phyloP scores from a whole-genome alignment of 2,329 filamentous ascomycete genomes.

The Emergomyces orientalis region DNA sequence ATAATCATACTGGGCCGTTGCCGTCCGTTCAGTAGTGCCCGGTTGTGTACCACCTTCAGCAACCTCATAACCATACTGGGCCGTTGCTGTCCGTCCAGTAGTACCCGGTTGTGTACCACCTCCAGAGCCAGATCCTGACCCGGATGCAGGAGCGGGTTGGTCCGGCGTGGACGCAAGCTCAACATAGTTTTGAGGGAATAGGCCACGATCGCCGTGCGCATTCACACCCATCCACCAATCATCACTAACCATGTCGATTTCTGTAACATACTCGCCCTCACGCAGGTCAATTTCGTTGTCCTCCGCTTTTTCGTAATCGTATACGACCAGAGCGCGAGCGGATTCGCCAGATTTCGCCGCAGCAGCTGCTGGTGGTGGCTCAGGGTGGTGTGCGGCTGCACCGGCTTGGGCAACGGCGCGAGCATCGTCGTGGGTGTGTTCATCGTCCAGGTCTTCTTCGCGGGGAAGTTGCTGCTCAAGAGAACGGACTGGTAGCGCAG shows the following conservation, averaged over 20 bases:
- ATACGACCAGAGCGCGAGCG: conserved; percentile 70
- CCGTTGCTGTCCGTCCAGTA: conserved; percentile 54
- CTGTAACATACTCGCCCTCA: conserved; percentile 78
- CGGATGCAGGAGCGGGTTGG: conserved; percentile 26
- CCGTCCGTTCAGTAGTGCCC: conserved; percentile 44
- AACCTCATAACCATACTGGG: conserved; percentile 93
- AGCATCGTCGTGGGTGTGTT: conserved; percentile 49
- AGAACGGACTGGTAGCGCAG: conserved; percentile 51
- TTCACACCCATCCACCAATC: conserved; percentile 99
- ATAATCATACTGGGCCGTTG: conserved; percentile 87
- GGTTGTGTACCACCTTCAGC: conserved; percentile 21
- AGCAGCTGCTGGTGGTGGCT: conserved; percentile 37
- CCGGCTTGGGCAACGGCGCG: conserved; percentile 52
- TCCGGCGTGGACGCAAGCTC: conserved; percentile 52
- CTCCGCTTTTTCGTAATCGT: conserved; percentile 95
- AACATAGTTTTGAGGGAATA: conserved; percentile 97
- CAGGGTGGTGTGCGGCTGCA: conserved; percentile 39
- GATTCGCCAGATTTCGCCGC: conserved; percentile 37
- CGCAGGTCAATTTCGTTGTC: conserved; percentile 89
- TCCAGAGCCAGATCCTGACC: conserved; percentile 23
- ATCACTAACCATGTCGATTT: conserved; percentile 95
- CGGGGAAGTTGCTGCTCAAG: conserved; percentile 54
- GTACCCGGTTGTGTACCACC: conserved; percentile 30
- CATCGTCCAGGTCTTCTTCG: conserved; percentile 59
- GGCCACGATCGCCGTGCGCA: conserved; percentile 66